These are phyloP conservation scores for Colletotrichum sp. DNA, from an alignment of 2,329 filamentous ascomycete genomes.

Conservation along the genomic window DNA sequence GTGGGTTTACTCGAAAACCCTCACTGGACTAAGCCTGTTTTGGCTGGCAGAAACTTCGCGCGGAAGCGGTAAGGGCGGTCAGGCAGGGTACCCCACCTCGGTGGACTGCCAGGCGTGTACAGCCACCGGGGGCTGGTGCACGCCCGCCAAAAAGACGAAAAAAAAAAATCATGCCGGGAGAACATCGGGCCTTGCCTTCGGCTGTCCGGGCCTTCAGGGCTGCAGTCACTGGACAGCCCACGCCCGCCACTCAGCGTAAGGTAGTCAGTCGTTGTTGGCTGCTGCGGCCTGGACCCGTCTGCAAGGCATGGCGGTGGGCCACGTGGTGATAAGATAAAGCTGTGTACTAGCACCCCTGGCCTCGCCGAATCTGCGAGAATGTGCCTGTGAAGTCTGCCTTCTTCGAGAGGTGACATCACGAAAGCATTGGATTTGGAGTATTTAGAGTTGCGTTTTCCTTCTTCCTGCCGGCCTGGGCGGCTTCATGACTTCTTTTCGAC, in stretches of 20 bases:
- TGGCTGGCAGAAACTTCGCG: neutral
- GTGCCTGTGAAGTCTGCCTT: conserved; percentile 26
- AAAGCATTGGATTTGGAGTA: neutral
- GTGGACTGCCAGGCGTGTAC: neutral
- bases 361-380: conserved; percentile 47
- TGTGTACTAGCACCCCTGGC: neutral
- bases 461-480: neutral
- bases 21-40: neutral
- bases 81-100: neutral
- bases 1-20: neutral
- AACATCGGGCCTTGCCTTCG: neutral
- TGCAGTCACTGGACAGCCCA: neutral
- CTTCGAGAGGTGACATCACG: conserved; percentile 8
- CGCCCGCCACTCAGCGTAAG: neutral
- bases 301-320: conserved; percentile 16
- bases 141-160: neutral
- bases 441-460: neutral
- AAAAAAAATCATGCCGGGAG: neutral
- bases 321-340: conserved; percentile 40
- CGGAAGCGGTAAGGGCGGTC: neutral
- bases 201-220: neutral
- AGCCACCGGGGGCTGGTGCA: neutral
- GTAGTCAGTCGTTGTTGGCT: neutral
- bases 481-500: neutral
- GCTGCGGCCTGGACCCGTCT: neutral